Evolutionary conservation across 1,284 basidiomycete genomes (phyloP).

Genomic region (Cutaneotrichosporon mucoides): DNA sequence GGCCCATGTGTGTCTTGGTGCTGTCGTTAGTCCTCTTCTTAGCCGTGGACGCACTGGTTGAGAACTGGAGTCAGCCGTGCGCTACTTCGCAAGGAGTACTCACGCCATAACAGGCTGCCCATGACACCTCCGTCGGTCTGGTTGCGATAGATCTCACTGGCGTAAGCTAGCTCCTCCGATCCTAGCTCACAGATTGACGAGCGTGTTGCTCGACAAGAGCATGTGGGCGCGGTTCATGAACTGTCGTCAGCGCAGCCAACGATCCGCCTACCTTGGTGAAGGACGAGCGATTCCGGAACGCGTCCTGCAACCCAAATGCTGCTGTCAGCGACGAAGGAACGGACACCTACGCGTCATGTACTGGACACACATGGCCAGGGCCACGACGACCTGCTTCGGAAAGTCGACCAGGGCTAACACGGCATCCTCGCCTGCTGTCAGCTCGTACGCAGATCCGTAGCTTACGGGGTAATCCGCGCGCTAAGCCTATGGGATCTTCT

Average conservation of each 20-base stretch:
- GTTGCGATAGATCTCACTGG: slow-evolving; percentile 80
- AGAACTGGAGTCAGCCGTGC: slow-evolving; percentile 53
- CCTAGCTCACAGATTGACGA: slow-evolving; percentile 65
- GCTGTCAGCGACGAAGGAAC: neutral
- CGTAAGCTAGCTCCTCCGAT: slow-evolving; percentile 7
- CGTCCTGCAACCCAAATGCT: slow-evolving; percentile 70
- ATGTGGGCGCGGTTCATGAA: slow-evolving; percentile 79
- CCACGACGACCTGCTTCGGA: slow-evolving; percentile 59
- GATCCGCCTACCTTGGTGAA: slow-evolving; percentile 56
- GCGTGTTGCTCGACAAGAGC: slow-evolving; percentile 82
- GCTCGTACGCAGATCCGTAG: neutral
- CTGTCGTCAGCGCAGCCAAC: slow-evolving; percentile 18
- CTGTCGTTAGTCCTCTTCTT: slow-evolving; percentile 9
- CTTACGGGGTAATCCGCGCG: slow-evolving; percentile 30
- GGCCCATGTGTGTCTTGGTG: slow-evolving; percentile 83
- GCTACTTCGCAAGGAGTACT: slow-evolving; percentile 10
- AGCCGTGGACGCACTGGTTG: slow-evolving; percentile 54
- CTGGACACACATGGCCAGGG: slow-evolving; percentile 70
- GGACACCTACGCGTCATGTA: slow-evolving; percentile 58
- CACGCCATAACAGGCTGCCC: slow-evolving; percentile 74
- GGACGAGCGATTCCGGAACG: slow-evolving; percentile 67
- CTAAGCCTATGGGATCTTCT: slow-evolving; percentile 14
- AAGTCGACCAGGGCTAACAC: slow-evolving; percentile 60
- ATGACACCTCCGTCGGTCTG: slow-evolving; percentile 69
- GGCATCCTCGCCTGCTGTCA: slow-evolving; percentile 31